Percentiles rank a stretch among this genome's conserved stretches.
These are phyloP conservation scores for Yamadazyma triangularis DNA, from an alignment of 1,139 yeast genomes.

Conservation along the genomic window DNA sequence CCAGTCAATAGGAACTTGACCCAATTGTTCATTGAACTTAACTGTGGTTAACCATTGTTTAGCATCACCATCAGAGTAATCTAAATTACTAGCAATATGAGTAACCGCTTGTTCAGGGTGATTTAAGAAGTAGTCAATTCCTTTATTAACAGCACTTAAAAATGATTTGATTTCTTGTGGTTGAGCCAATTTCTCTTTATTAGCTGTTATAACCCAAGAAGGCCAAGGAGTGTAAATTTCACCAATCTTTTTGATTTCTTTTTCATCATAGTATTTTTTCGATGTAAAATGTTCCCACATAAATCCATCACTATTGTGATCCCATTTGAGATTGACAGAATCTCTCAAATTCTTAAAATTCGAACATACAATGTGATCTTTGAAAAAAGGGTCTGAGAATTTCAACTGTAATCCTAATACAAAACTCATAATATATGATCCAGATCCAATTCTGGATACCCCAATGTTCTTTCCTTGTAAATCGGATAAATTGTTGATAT, in stretches of 20 bases:
- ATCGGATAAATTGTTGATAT: conserved; percentile 45
- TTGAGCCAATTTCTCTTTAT: conserved; percentile 24
- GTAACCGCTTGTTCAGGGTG: conserved; percentile 64
- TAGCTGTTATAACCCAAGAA: conserved; percentile 77
- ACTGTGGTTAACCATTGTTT: conserved; percentile 77
- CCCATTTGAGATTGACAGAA: conserved; percentile 56
- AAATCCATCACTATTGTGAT: conserved; percentile 64
- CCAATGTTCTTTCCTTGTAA: conserved; percentile 66
- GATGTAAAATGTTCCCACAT: conserved; percentile 96
- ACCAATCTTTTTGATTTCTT: conserved; percentile 79
- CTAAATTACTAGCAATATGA: conserved; percentile 63
- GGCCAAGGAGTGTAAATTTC: conserved; percentile 96
- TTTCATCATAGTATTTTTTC: conserved; percentile 73
- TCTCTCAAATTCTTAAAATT: conserved; percentile 74
- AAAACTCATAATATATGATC: conserved; percentile 87
- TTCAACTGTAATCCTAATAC: conserved; percentile 65
- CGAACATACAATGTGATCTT: conserved; percentile 53
- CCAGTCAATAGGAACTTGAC: conserved; percentile 42
- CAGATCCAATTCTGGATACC: conserved; percentile 86
- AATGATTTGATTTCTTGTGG: conserved; percentile 28
- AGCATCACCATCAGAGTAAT: conserved; percentile 76
- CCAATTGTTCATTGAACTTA: conserved; percentile 48
- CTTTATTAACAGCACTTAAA: conserved; percentile 54
- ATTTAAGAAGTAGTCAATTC: conserved; percentile 58
- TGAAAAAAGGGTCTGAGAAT: conserved; percentile 44